Evolutionary conservation across 768 basidiomycete species (phyloP).

Genomic region (Piloderma croceum): DNA sequence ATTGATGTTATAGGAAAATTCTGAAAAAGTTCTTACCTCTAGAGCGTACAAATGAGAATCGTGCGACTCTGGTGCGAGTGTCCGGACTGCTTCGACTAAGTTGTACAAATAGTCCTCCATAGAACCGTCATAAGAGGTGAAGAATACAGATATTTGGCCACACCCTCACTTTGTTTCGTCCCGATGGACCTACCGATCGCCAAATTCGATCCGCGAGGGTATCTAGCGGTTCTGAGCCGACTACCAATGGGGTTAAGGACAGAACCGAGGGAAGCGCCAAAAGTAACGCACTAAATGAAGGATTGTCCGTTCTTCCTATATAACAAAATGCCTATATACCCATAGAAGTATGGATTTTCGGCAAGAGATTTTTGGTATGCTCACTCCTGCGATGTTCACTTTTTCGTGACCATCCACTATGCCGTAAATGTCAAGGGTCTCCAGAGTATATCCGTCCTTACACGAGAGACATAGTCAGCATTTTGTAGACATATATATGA

Average conservation of each 20-base stretch:
- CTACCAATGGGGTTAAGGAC: too few relatives aligned
- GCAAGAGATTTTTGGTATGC: too few relatives aligned
- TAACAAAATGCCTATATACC: conserved; percentile 45
- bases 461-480: background rate
- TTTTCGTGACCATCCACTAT: conserved; percentile 47
- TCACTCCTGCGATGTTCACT: conserved; percentile 51
- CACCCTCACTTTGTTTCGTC: conserved; percentile 70
- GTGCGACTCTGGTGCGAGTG: conserved; percentile 65
- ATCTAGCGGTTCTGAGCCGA: conserved; percentile 78
- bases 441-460: conserved; percentile 88
- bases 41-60: conserved; percentile 75
- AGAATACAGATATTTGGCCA: background rate
- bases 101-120: conserved; percentile 83
- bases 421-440: conserved; percentile 69
- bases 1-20: too few relatives aligned
- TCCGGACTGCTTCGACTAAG: conserved; percentile 66
- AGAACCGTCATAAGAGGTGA: background rate
- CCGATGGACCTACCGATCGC: conserved; percentile 78
- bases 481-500: too few relatives aligned
- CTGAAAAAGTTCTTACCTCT: too few relatives aligned
- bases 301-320: conserved; percentile 81
- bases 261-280: too few relatives aligned
- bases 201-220: conserved; percentile 64
- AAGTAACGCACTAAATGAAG: conserved; percentile 73
- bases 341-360: too few relatives aligned